Evolutionary conservation across 805 yeast genomes (phyloP), one percentile per base, ranked within the genome.

Genomic region (Spathaspora passalidarum): DNA sequence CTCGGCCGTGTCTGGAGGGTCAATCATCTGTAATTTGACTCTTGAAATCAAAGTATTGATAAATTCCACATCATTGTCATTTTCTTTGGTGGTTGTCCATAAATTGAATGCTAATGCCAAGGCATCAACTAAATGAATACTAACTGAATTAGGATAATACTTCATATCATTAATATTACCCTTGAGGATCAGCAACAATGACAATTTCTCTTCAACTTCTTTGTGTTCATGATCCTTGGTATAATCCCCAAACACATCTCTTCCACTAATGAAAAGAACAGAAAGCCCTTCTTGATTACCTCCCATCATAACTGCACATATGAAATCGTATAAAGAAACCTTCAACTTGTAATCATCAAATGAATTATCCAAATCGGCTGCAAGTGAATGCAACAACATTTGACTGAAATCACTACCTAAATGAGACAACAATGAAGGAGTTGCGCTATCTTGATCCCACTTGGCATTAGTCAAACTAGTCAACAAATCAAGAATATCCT

Each of bases 391-490:
- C 8, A 88, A 67, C 22, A 92, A 70, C 3, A 79, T 63, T 21
- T 74, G 75, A 0, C 96, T 78, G 52, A 79, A 75, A 16, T 74
- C 70, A n/a, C 76, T 70, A 3, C 96, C 94, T 44, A 92, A 66
- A 59, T 88, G 88, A 0, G 97, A 86, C 34, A 92, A 69, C 40
- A 92, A 66, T 0, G 96, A 89, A 3, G 96, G 96, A 26, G 83
- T 78, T n/a, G 14, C 17, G n/a, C 52, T 43, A 21, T 79, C 81
- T 4, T 68, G 66, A 5, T 71, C 70, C 84, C 87, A 81, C 2
- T 58, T 65, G 0, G 81, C 82, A 37, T 69, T 72, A 1, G 86
- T 81, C 36, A 87, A 60, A 4, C 76, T 68, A 4, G 84, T 77
- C 14, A 88, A 62, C 32, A 89, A 59, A 35, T 75, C 75, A 26